phyloP scores from a whole-genome alignment of 192 early-diverging fungal genomes.

The Coemansia sp. region DNA sequence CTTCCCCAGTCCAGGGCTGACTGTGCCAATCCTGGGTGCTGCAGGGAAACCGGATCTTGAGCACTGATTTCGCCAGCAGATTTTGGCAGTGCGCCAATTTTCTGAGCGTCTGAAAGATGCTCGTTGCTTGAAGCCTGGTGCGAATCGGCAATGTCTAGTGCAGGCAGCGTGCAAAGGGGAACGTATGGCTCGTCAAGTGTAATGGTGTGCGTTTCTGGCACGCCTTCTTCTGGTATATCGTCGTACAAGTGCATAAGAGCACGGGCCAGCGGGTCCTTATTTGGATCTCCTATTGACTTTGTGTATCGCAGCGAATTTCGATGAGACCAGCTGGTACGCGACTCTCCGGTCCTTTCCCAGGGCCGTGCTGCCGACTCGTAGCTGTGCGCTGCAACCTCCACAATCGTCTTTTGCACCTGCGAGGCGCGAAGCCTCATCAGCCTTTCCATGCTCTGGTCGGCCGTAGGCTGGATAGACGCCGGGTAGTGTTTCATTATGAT shows the following conservation, averaged over 20 bases:
- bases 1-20: slow-evolving; percentile 39
- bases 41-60: slow-evolving; percentile 4
- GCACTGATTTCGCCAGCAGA: too few relatives aligned
- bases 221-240: slow-evolving; percentile 11
- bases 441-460: slow-evolving; percentile 40
- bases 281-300: slow-evolving; percentile 29
- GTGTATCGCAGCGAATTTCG: slow-evolving; percentile 45
- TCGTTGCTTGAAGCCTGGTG: background rate
- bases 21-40: slow-evolving; percentile 16
- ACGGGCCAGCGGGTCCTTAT: slow-evolving; percentile 34
- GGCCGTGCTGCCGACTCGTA: slow-evolving; percentile 42
- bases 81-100: background rate
- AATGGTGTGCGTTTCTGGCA: slow-evolving; percentile 20
- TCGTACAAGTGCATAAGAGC: slow-evolving; percentile 42
- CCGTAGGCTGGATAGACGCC: slow-evolving; percentile 39
- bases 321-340: slow-evolving; percentile 33
- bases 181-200: slow-evolving; percentile 23
- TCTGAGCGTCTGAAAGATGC: background rate
- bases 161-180: slow-evolving; percentile 6
- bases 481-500: slow-evolving; percentile 47
- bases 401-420: slow-evolving; percentile 42
- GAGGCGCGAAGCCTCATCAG: slow-evolving; percentile 22
- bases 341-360: slow-evolving; percentile 46
- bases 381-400: slow-evolving; percentile 46
- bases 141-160: slow-evolving; percentile 5